A percentile compares a stretch with the other conserved stretches of the same genome.
phyloP scores from a whole-genome alignment of 345 rosid genomes.

The Eucalyptus sp. region DNA sequence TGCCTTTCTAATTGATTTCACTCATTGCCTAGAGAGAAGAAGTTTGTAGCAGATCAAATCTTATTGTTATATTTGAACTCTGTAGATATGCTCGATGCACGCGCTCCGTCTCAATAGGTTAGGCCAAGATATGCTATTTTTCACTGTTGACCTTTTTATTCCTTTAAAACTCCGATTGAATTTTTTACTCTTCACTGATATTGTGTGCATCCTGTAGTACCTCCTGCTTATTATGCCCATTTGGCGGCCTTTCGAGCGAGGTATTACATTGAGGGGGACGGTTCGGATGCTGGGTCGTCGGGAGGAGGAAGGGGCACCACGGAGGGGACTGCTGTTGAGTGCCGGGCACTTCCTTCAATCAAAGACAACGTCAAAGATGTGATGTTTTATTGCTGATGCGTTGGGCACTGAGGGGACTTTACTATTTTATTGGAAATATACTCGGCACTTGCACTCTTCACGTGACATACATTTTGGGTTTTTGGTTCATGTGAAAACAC shows the following conservation, averaged over 20 bases:
- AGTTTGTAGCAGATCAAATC: neutral
- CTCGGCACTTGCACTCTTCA: neutral
- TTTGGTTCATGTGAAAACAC: neutral
- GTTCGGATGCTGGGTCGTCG: conserved; percentile 8
- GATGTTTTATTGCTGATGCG: conserved; percentile 47
- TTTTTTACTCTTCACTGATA: neutral
- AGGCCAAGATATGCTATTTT: neutral
- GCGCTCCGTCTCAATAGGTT: conserved; percentile 58
- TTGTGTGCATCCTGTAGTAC: conserved; percentile 17
- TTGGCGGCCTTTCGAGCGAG: conserved; percentile 56
- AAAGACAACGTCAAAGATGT: conserved; percentile 49
- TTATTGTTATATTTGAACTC: neutral
- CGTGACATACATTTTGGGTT: neutral
- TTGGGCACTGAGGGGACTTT: neutral
- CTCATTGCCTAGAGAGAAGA: neutral
- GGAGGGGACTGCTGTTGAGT: neutral
- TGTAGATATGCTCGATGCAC: conserved; percentile 72
- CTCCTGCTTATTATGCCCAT: conserved; percentile 68
- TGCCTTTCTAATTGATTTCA: neutral
- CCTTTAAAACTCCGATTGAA: neutral
- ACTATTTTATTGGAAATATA: neutral
- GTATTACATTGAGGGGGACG: conserved; percentile 28
- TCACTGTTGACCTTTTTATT: neutral
- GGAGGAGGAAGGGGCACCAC: neutral
- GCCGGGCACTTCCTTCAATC: conserved; percentile 18